Percentiles rank a stretch among this genome's conserved stretches.
These are phyloP conservation scores for Lentinula sp. DNA, from an alignment of 768 basidiomycete species.

Conservation along the genomic window DNA sequence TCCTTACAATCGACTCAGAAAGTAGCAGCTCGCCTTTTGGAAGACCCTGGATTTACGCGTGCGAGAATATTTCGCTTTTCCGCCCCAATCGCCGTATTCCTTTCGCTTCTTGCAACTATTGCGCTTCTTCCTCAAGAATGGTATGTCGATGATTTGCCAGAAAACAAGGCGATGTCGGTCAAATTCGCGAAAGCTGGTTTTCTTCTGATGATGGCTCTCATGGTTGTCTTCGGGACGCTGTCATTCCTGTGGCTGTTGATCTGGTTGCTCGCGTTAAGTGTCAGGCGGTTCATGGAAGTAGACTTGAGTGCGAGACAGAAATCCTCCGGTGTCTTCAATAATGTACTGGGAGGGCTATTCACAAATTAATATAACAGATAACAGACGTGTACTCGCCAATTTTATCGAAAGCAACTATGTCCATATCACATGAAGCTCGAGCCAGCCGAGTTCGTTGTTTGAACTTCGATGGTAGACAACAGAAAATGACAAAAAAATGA, in stretches of 20 bases:
- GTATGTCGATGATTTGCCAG: neutral
- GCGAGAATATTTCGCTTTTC: neutral
- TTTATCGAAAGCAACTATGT: too few species aligned
- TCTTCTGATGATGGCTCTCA: neutral
- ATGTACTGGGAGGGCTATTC: neutral
- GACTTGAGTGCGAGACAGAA: neutral
- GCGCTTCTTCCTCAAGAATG: neutral
- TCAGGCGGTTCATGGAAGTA: neutral
- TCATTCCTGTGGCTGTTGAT: neutral
- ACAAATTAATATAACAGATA: neutral
- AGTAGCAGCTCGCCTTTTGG: neutral
- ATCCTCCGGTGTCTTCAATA: neutral
- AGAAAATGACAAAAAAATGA: too few species aligned
- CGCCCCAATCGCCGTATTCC: neutral
- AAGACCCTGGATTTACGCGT: neutral
- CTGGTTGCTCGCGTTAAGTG: neutral
- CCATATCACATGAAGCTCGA: too few species aligned
- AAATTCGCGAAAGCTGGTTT: neutral
- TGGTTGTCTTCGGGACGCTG: neutral
- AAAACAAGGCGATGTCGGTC: neutral
- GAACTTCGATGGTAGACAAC: too few species aligned
- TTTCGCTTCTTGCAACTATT: neutral
- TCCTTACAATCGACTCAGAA: neutral
- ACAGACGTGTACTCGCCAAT: neutral
- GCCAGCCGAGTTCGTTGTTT: too few species aligned